These are phyloP conservation scores for Triticum monococcum DNA, from an alignment of 176 grass and related monocot genomes.

Conservation along the genomic window DNA sequence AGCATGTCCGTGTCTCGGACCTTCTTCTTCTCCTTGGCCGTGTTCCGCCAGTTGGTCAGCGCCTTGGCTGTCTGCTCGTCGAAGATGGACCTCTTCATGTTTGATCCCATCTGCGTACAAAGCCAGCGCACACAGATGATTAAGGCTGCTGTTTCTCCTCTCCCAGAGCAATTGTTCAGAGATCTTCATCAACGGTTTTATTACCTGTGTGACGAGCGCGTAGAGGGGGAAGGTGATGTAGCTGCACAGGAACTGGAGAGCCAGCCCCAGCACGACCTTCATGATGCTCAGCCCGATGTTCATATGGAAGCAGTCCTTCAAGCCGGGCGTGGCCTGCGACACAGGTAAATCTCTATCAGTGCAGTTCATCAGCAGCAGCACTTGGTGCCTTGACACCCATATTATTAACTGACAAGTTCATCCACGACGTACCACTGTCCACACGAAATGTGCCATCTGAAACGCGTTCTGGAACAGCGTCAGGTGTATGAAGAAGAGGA, in stretches of 20 bases:
- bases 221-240: constrained; percentile 97
- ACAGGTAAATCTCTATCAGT: background rate
- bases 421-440: constrained; percentile 45
- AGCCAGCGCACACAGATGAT: background rate
- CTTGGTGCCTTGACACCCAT: background rate
- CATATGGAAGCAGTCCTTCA: constrained; percentile 57
- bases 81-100: constrained; percentile 93
- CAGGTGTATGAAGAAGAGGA: constrained; percentile 85
- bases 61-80: constrained; percentile 88
- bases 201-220: constrained; percentile 88
- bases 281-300: constrained; percentile 33
- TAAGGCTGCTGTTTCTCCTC: background rate
- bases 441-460: constrained; percentile 85
- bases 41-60: constrained; percentile 59
- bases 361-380: background rate
- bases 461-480: constrained; percentile 91
- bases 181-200: background rate
- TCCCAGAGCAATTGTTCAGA: background rate
- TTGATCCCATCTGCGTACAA: constrained; percentile 68
- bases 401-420: too few relatives aligned
- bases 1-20: constrained; percentile 22
- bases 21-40: constrained; percentile 53
- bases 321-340: constrained; percentile 45
- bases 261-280: constrained; percentile 52
- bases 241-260: constrained; percentile 81